Base-by-base conservation (phyloP, 2,329 filamentous ascomycete genomes). In the Colletotrichum euphorbiae region DNA sequence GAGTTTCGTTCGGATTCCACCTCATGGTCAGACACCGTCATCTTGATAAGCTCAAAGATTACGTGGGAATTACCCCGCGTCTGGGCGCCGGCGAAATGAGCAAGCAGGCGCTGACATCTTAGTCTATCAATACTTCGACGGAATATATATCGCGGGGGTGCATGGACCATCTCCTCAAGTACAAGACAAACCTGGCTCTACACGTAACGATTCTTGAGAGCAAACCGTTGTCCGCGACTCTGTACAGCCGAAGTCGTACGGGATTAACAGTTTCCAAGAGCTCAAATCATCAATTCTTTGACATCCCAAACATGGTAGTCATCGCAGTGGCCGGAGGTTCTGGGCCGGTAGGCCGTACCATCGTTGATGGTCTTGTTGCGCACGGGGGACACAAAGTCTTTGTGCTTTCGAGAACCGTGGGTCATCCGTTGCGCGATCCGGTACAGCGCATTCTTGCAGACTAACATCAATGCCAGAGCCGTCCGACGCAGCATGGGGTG, bases 271-370 rank as follows among this genome's bases (percentile, higher is more conserved):
- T 3, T 4, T 24, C 4, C 24, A 4, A 24, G 24, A 24, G 24
- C 24, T 24, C 3, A 24, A 43, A 12, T 43, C n/a, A 43, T 17
- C 42, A 43, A n/a, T 43, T 7, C 6, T 43, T 17, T 43, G 13
- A 43, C n/a, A 15, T 12, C 6, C 6, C 21, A 6, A 31, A 56
- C 19, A 6, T 69, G 66, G 17, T 42, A 11, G 72, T 79, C 13
- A 73, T 85, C 43, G 83, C 81, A 51, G 78, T 85, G 17, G 80
- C 81, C 11, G 83, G 83, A 48, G 83, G 83, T 4, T 80, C 78
- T 1, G 82, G 82, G n/a, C 75, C 74, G 9, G 74, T 85, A 2
- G 83, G 83, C 13, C 78, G 77, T n/a, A 79, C 81, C 1, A 77
- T 86, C 43, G 79, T 85, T n/a, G 82, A 85, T 11, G 79, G 75